A percentile compares a stretch with the other conserved stretches of the same genome.
Evolutionary conservation across 2,329 filamentous ascomycete genomes (phyloP).

Genomic region (Monosporascus sp.): DNA sequence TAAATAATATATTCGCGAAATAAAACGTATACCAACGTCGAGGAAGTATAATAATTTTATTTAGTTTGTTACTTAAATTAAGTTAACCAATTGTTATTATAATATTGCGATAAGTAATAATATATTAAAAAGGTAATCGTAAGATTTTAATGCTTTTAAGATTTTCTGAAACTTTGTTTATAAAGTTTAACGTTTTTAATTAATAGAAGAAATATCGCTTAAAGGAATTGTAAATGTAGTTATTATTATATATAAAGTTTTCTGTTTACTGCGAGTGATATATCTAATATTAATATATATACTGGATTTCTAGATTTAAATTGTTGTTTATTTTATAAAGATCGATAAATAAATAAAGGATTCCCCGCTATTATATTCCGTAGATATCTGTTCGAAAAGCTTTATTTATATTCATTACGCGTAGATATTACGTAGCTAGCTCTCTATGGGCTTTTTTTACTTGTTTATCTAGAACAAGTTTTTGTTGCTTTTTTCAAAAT

Average conservation of each 20-base stretch:
- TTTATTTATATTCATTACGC: constrained; percentile 26
- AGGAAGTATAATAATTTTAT: constrained; percentile 11
- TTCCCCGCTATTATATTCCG: neutral
- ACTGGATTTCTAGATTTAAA: constrained; percentile 14
- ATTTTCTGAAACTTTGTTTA: constrained; percentile 15
- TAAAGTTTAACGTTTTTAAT: constrained; percentile 28
- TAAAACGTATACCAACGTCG: constrained; percentile 20
- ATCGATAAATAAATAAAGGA: neutral
- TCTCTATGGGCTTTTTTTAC: constrained; percentile 20
- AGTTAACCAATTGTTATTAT: neutral
- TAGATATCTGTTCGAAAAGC: constrained; percentile 32
- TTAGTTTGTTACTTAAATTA: neutral
- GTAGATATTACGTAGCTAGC: constrained; percentile 29
- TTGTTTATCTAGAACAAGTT: constrained; percentile 31
- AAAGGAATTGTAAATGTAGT: constrained; percentile 22
- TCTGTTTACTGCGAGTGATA: constrained; percentile 18
- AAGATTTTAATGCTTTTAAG: constrained; percentile 7
- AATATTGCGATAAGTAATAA: neutral
- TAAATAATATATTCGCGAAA: constrained; percentile 14
- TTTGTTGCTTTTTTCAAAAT: constrained; percentile 14
- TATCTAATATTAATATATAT: constrained; percentile 27
- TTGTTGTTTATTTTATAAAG: neutral
- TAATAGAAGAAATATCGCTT: constrained; percentile 27
- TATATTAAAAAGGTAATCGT: constrained; percentile 7
- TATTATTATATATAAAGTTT: constrained; percentile 18